These are phyloP conservation scores for Thelonectria discophora DNA, from an alignment of 2,329 filamentous ascomycete genomes.

Conservation along the genomic window DNA sequence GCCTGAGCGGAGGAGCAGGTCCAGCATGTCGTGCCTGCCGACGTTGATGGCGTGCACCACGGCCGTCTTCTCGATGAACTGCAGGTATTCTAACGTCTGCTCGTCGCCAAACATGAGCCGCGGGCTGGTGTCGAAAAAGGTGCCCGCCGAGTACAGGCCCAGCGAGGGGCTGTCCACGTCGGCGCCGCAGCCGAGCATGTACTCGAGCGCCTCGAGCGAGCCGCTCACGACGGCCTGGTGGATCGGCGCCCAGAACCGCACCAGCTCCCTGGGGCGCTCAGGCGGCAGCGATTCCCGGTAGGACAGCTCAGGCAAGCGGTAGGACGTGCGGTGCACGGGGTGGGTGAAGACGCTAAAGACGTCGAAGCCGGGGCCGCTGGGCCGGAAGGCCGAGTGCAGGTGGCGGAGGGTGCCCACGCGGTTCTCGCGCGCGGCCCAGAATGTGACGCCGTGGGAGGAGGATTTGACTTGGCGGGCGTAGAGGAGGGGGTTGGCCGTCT, in stretches of 20 bases:
- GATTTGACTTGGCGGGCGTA: conserved; percentile 22
- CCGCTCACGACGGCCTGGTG: conserved; percentile 14
- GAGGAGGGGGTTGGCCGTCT: conserved; percentile 19
- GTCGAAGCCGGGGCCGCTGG: background rate
- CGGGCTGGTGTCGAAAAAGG: background rate
- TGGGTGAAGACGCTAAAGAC: too few relatives aligned
- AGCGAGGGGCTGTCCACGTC: conserved; percentile 19
- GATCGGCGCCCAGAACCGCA: conserved; percentile 9
- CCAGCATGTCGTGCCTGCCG: background rate
- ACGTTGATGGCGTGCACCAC: conserved; percentile 22
- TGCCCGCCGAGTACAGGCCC: conserved; percentile 1
- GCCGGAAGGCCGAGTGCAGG: background rate
- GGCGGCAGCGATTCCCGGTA: background rate
- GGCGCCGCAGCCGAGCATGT: conserved; percentile 15
- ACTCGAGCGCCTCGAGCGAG: conserved; percentile 13
- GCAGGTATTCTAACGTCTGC: conserved; percentile 15
- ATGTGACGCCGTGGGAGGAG: conserved; percentile 17
- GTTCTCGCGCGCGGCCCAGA: conserved; percentile 22
- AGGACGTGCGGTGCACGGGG: too few relatives aligned
- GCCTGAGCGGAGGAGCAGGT: conserved; percentile 20
- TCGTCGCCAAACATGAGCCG: conserved; percentile 24
- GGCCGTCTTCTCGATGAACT: conserved; percentile 22
- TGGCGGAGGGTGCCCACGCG: conserved; percentile 6
- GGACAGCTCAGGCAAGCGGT: background rate
- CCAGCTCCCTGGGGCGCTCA: background rate